Base-by-base conservation (phyloP, 306 rosid species). In the Gleditsia sinensis region DNA sequence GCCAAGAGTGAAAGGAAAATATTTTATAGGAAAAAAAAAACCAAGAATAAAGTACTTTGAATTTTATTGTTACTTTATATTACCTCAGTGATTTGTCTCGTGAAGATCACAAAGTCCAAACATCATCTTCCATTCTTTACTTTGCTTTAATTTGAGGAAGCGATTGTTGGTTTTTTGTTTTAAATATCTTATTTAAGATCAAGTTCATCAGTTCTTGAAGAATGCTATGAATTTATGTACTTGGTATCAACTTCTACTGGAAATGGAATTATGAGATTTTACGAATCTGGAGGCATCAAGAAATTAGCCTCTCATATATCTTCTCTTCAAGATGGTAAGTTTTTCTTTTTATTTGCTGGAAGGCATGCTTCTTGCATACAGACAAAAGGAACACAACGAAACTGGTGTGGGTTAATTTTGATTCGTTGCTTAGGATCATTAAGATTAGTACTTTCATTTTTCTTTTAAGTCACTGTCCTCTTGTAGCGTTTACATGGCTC, bases 141-240 rank as follows among this genome's bases (percentile, higher is more conserved):
- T 73, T 69, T 42, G 2, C 32, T 27, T 36, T 60, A 49, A 59
- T 42, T 71, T 36, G 14, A 40, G 23, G 42, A 59, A 78, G 28
- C 60, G 14, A 60, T 46, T 72, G 57, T 32, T 68, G 37, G 8
- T 39, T 50, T 49, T 33, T 55, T 67, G 42, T n/a, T 17, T 17
- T 61, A 37, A 74, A 64, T 59, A 20, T 75, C 77, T 68, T 78
- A 59, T 81, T 70, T 83, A n/a, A 94, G 98, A 69, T 75, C 90
- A 48, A 86, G 86, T 33, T 83, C 82, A 11, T 81, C 92, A 23
- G 83, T 83, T 69, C 82, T 85, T 16, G 91, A 83, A 79, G 97
- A 94, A 65, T 88, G 97, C 80, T 90, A 79, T 60, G 97, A 94
- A 81, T 87, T 91, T 86, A 71, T 94, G 11, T 91, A 90, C 85